These are phyloP conservation scores for Cladophialophora immunda DNA, from an alignment of 2,329 filamentous ascomycete genomes.

Conservation along the genomic window DNA sequence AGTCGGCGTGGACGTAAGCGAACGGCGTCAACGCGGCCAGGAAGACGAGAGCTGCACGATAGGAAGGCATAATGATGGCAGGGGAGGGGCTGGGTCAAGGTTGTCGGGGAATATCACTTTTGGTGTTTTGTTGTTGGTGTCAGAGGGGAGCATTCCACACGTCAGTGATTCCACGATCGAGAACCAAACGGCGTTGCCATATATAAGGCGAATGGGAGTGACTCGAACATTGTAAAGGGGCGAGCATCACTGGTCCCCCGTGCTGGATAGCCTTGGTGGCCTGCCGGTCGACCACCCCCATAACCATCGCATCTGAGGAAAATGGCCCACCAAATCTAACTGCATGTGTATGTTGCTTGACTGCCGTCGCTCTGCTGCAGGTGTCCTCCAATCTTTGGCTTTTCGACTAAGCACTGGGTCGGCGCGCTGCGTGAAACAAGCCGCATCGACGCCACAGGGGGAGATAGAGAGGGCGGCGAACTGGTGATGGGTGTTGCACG, in stretches of 20 bases:
- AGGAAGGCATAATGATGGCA: slow-evolving; percentile 29
- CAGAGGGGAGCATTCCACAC: not conserved
- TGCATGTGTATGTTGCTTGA: not conserved
- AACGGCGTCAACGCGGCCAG: slow-evolving; percentile 11
- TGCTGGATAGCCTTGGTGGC: not conserved
- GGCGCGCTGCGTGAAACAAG: not conserved
- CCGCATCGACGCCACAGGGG: not conserved
- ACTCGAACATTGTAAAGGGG: not conserved
- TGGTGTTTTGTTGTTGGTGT: not conserved
- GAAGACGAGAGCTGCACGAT: slow-evolving; percentile 8
- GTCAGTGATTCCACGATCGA: not conserved
- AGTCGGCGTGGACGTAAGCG: slow-evolving; percentile 14
- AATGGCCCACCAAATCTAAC: not conserved
- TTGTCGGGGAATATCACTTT: not conserved
- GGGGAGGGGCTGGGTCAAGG: not conserved
- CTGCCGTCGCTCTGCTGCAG: not conserved
- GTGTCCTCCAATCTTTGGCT: not conserved
- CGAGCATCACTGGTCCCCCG: not conserved
- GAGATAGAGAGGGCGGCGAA: not conserved
- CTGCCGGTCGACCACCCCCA: not conserved
- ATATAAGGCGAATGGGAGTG: not conserved
- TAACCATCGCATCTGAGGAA: not conserved
- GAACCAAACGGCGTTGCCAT: not conserved
- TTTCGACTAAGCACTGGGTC: not conserved
- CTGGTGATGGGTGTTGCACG: not conserved